These are phyloP conservation scores for Boletus subcaerulescens DNA, from an alignment of 768 basidiomycete genomes.

Conservation along the genomic window DNA sequence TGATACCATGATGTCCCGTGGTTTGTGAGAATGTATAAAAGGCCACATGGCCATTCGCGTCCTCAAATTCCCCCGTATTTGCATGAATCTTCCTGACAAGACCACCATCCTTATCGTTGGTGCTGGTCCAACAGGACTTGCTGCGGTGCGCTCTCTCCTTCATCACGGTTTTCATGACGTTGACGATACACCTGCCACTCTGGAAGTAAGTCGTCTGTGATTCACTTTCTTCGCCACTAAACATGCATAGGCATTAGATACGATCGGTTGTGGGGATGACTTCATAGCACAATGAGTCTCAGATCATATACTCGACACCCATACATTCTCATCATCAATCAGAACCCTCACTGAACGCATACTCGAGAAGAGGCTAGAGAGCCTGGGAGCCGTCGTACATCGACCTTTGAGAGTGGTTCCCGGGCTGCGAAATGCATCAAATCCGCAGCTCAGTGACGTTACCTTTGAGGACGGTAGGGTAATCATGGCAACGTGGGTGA, in stretches of 20 bases:
- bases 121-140: slow-evolving; percentile 48
- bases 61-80: background rate
- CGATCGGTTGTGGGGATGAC: slow-evolving; percentile 40
- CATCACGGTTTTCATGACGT: slow-evolving; percentile 42
- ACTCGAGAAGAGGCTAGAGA: no score
- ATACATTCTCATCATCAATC: no score
- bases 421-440: no score
- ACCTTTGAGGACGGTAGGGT: no score
- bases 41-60: background rate
- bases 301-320: no score
- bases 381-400: no score
- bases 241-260: slow-evolving; percentile 43
- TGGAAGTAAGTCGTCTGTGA: slow-evolving; percentile 38
- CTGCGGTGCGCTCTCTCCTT: slow-evolving; percentile 43
- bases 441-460: no score
- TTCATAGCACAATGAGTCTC: slow-evolving; percentile 27
- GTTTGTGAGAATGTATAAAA: background rate
- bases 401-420: no score
- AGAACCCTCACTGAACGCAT: no score
- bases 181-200: slow-evolving; percentile 43
- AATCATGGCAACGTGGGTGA: no score
- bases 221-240: slow-evolving; percentile 25
- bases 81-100: slow-evolving; percentile 29
- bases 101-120: slow-evolving; percentile 50
- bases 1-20: no score